phyloP scores from a whole-genome alignment of 2,329 filamentous ascomycete genomes.

The Passalora sequoiae region DNA sequence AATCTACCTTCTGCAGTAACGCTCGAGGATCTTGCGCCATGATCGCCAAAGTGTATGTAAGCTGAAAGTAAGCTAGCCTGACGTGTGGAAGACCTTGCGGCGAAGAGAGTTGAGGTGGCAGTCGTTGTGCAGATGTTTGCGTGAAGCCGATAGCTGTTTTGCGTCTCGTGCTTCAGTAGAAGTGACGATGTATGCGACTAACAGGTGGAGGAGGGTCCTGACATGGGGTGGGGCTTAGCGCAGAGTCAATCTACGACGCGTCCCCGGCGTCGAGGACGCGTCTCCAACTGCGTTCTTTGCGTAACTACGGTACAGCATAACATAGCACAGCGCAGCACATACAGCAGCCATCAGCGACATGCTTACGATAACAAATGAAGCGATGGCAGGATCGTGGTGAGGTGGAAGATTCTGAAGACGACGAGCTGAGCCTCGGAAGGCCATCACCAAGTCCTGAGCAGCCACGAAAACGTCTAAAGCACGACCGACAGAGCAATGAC shows the following conservation, averaged over 20 bases:
- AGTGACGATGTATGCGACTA: too few species aligned
- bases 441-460: conserved; percentile 19
- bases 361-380: conserved; percentile 38
- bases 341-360: conserved; percentile 12
- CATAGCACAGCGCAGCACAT: not conserved
- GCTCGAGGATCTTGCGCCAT: conserved; percentile 76
- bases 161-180: not conserved
- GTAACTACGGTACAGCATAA: too few species aligned
- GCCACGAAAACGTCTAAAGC: conserved; percentile 22
- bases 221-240: too few species aligned
- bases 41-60: conserved; percentile 9
- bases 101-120: too few species aligned
- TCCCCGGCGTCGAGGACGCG: too few species aligned
- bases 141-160: not conserved
- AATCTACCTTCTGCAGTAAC: conserved; percentile 74
- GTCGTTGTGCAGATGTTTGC: too few species aligned
- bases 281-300: too few species aligned
- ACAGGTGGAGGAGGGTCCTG: not conserved
- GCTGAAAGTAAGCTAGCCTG: too few species aligned
- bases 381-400: conserved; percentile 47
- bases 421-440: conserved; percentile 34
- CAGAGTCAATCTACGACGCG: too few species aligned
- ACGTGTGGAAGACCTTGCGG: too few species aligned
- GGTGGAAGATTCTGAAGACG: conserved; percentile 50
- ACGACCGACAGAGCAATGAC: conserved; percentile 6